These are phyloP conservation scores for Beauveria pseudobassiana DNA, from an alignment of 2,329 filamentous ascomycete genomes.

Conservation along the genomic window DNA sequence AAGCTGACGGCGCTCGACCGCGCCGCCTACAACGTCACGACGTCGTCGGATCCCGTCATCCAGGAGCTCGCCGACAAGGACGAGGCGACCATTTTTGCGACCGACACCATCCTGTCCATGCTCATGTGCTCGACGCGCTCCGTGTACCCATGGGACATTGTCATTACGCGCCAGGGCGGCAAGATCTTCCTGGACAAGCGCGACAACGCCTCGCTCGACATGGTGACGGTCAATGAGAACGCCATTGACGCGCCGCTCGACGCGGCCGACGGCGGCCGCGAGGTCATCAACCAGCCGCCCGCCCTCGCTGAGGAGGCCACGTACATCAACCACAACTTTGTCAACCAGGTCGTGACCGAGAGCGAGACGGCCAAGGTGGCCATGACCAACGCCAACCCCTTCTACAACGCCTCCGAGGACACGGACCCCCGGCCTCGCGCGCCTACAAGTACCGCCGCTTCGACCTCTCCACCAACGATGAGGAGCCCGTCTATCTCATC, in stretches of 20 bases:
- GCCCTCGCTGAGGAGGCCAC: conserved; percentile 95
- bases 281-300: conserved; percentile 86
- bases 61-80: conserved; percentile 94
- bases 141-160: conserved; percentile 96
- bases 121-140: conserved; percentile 97
- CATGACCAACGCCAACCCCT: conserved; percentile 87
- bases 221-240: conserved; percentile 99
- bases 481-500: conserved; percentile 86
- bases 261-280: conserved; percentile 84
- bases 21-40: conserved; percentile 96
- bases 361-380: conserved; percentile 68
- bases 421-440: conserved; percentile 88
- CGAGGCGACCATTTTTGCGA: conserved; percentile 94
- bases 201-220: conserved; percentile 86
- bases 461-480: conserved; percentile 89
- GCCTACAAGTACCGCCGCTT: conserved; percentile 98
- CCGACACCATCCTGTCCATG: conserved; percentile 96
- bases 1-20: conserved; percentile 86
- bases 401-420: conserved; percentile 92
- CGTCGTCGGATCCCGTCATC: conserved; percentile 90
- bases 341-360: conserved; percentile 89
- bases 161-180: conserved; percentile 86
- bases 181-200: conserved; percentile 99
- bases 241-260: conserved; percentile 91
- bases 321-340: conserved; percentile 99